Conservation (phyloP, 352 stramenopile species). For the Phytophthora ohioensis region DNA sequence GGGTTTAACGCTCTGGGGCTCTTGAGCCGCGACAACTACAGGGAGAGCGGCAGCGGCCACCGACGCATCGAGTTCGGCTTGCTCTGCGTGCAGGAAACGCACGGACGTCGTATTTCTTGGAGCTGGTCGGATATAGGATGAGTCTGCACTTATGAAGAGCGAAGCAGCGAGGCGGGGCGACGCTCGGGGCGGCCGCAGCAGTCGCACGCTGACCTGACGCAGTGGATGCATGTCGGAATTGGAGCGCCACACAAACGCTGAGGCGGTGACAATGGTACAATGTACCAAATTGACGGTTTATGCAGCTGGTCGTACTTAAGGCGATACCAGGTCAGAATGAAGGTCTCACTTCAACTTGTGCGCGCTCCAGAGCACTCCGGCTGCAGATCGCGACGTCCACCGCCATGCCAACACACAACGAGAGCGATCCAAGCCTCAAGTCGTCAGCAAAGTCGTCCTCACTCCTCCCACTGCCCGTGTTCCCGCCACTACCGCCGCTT, state of each 20-base stretch:
- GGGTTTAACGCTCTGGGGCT: background rate
- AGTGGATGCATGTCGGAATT: constrained; percentile 23
- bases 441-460: background rate
- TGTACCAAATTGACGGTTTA: constrained; percentile 18
- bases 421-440: constrained; percentile 6
- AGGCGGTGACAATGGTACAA: constrained; percentile 11
- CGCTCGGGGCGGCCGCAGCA: constrained; percentile 17
- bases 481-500: constrained; percentile 32
- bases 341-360: constrained; percentile 38
- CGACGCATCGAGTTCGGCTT: background rate
- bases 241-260: constrained; percentile 1
- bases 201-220: constrained; percentile 16
- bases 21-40: background rate
- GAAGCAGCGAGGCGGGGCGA: background rate
- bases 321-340: constrained; percentile 19
- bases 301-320: constrained; percentile 12
- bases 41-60: background rate
- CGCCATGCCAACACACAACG: constrained; percentile 26
- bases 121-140: too few relatives aligned
- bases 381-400: constrained; percentile 1
- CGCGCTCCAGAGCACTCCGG: background rate
- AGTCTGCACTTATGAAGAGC: constrained; percentile 4
- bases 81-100: constrained; percentile 26
- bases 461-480: background rate
- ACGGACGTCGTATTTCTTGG: background rate